Percentiles rank a stretch among this genome's conserved stretches.
These are phyloP conservation scores for Phoma herbarum DNA, from an alignment of 2,329 filamentous ascomycete genomes.

Conservation along the genomic window DNA sequence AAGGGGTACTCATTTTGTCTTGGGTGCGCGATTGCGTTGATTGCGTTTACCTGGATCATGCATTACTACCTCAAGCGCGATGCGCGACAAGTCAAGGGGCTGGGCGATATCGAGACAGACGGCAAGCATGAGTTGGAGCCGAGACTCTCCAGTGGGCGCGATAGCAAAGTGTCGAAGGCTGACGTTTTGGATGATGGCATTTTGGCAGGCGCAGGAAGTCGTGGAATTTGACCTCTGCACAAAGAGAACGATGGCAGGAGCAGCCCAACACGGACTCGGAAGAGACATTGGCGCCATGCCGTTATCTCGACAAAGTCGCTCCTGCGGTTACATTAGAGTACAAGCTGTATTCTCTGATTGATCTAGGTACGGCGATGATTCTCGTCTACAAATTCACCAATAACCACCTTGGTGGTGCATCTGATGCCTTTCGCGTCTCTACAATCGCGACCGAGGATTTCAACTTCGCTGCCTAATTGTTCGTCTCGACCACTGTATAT, in stretches of 20 bases:
- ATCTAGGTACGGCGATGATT: background rate
- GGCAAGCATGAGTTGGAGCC: background rate
- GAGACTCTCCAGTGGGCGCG: background rate
- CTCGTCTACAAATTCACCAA: background rate
- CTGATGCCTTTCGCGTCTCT: background rate
- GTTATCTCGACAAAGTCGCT: background rate
- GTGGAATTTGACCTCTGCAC: background rate
- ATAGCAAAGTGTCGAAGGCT: background rate
- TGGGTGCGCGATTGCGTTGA: background rate
- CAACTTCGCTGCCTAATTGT: background rate
- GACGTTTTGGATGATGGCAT: background rate
- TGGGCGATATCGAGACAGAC: background rate
- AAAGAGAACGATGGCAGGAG: background rate
- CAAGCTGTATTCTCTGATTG: background rate
- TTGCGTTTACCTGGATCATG: background rate
- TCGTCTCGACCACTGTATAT: background rate
- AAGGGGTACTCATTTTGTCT: background rate
- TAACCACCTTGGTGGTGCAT: background rate
- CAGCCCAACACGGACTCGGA: background rate
- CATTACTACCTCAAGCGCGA: background rate
- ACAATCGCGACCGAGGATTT: background rate
- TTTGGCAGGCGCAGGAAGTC: background rate
- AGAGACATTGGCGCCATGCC: background rate
- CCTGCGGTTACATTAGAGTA: background rate
- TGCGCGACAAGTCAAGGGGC: background rate